These are phyloP conservation scores for Cyberlindnera euphorbiae DNA, from an alignment of 805 yeast species.

Conservation along the genomic window DNA sequence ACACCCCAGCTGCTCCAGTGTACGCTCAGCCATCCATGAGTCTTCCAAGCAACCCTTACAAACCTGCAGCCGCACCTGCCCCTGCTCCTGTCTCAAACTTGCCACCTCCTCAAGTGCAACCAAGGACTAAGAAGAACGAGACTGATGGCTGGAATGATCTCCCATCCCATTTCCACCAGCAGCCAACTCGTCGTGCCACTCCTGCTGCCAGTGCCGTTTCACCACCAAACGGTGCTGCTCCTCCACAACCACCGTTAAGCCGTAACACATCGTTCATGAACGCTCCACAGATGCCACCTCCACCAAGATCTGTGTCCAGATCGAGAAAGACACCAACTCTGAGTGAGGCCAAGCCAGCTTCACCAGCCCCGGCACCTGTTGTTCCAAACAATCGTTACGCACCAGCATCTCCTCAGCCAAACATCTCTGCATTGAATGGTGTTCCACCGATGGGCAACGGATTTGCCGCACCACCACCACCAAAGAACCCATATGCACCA, in stretches of 20 bases:
- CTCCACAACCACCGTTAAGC: conserved; percentile 20
- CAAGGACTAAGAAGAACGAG: conserved; percentile 36
- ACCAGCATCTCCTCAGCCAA: conserved; percentile 21
- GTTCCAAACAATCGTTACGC: conserved; percentile 32
- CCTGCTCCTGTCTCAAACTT: conserved; percentile 19
- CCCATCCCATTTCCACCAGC: conserved; percentile 46
- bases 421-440: conserved; percentile 12
- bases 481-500: conserved; percentile 36
- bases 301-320: conserved; percentile 31
- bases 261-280: conserved; percentile 24
- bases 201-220: conserved; percentile 37
- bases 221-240: conserved; percentile 16
- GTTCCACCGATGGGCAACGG: conserved; percentile 19
- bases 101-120: conserved; percentile 28
- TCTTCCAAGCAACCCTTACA: conserved; percentile 30
- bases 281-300: conserved; percentile 29
- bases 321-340: conserved; percentile 15
- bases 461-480: conserved; percentile 32
- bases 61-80: conserved; percentile 21
- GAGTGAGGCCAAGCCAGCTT: conserved; percentile 16
- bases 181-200: conserved; percentile 35
- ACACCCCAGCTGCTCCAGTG: conserved; percentile 8
- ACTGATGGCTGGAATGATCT: conserved; percentile 73
- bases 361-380: conserved; percentile 8
- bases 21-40: conserved; percentile 20